Evolutionary conservation across 805 yeast genomes (phyloP).

Genomic region (Trichomonascus vanleenenianus): DNA sequence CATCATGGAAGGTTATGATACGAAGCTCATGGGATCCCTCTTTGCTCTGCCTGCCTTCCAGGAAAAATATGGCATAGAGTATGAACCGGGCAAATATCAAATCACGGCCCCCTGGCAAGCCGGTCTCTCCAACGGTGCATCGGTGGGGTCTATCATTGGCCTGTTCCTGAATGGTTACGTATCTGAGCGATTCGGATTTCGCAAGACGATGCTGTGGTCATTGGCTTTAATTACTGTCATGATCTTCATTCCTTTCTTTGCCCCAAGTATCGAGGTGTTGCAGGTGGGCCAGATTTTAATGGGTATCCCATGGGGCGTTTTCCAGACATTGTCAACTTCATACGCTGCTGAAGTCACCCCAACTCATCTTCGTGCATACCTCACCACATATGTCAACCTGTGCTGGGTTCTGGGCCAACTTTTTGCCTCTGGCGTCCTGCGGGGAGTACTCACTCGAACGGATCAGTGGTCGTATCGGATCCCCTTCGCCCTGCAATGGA

Average conservation of each 20-base stretch:
- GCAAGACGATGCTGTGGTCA: slow-evolving; percentile 34
- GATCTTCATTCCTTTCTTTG: slow-evolving; percentile 41
- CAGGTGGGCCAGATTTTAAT: slow-evolving; percentile 33
- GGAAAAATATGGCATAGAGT: slow-evolving; percentile 32
- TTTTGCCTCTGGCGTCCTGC: slow-evolving; percentile 44
- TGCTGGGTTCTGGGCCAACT: slow-evolving; percentile 55
- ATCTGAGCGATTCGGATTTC: slow-evolving; percentile 41
- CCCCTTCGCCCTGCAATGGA: slow-evolving; percentile 56
- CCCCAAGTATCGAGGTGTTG: slow-evolving; percentile 31
- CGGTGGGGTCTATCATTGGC: slow-evolving; percentile 39
- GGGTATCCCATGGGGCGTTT: slow-evolving; percentile 44
- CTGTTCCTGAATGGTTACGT: slow-evolving; percentile 37
- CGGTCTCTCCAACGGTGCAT: slow-evolving; percentile 14
- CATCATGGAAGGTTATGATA: slow-evolving; percentile 45
- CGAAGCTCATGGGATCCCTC: slow-evolving; percentile 34
- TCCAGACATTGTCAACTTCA: slow-evolving; percentile 40
- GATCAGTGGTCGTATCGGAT: slow-evolving; percentile 39
- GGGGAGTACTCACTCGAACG: slow-evolving; percentile 36
- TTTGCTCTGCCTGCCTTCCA: slow-evolving; percentile 40
- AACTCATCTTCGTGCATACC: slow-evolving; percentile 38
- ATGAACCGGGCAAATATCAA: slow-evolving; percentile 7
- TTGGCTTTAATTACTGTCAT: slow-evolving; percentile 30
- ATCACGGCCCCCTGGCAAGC: slow-evolving; percentile 18
- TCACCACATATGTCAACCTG: slow-evolving; percentile 44
- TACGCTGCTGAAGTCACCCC: slow-evolving; percentile 54